Evolutionary conservation across 1,139 yeast species (phyloP).

Genomic region (Protomyces inouyei): DNA sequence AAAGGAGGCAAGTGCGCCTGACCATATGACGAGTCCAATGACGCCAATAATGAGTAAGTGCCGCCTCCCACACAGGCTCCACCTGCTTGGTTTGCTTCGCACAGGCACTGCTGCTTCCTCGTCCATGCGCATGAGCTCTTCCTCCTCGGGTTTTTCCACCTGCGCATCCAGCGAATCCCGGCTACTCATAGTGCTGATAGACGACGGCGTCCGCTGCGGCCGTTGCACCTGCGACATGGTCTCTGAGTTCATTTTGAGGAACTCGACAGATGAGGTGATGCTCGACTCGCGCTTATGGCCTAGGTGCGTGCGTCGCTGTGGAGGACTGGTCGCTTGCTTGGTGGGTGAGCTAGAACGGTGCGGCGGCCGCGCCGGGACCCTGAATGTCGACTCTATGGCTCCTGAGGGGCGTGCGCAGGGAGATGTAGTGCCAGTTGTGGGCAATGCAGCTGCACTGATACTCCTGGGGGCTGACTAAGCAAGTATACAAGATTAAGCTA

Average conservation of each 20-base stretch:
- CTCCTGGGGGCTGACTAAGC: too few species aligned
- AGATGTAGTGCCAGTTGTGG: too few species aligned
- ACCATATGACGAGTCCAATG: neutral
- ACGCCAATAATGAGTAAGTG: neutral
- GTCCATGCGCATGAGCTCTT: neutral
- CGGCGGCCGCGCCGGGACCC: neutral
- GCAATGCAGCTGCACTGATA: too few species aligned
- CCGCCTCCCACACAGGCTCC: neutral
- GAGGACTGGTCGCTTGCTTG: neutral
- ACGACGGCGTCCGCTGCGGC: neutral
- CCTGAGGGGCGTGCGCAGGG: neutral
- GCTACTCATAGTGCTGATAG: neutral
- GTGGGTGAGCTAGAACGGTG: neutral
- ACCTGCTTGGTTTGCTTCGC: neutral
- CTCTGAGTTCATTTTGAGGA: neutral
- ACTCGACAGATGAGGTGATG: neutral
- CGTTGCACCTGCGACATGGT: neutral
- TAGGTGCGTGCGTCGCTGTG: neutral
- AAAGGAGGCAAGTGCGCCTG: slow-evolving; percentile 1
- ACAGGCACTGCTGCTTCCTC: neutral
- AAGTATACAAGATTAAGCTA: too few species aligned
- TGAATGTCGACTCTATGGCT: neutral
- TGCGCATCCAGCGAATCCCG: neutral
- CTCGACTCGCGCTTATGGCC: neutral
- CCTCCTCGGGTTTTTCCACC: neutral